These are phyloP conservation scores for Prunus dulcis DNA, from an alignment of 306 rosid genomes.

Conservation along the genomic window DNA sequence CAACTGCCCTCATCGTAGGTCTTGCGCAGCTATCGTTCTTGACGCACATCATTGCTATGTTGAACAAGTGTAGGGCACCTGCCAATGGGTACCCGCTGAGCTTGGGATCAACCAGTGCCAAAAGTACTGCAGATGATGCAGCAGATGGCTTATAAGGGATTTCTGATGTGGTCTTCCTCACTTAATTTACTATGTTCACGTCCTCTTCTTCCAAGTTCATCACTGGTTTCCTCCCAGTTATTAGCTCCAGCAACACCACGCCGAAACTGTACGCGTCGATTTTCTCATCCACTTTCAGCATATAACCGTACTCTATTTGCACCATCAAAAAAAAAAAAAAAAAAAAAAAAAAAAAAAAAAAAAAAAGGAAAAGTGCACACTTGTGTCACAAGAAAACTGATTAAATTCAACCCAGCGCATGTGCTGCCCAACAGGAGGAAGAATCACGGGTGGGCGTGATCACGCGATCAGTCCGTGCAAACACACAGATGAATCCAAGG, in stretches of 20 bases:
- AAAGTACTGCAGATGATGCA: conserved; percentile 37
- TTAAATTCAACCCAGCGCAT: too few relatives aligned
- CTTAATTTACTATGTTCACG: conserved; percentile 90
- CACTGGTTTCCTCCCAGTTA: conserved; percentile 77
- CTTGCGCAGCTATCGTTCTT: conserved; percentile 61
- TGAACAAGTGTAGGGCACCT: conserved; percentile 57
- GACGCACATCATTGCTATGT: conserved; percentile 85
- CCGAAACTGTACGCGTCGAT: conserved; percentile 94
- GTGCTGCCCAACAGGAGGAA: too few relatives aligned
- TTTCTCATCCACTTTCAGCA: conserved; percentile 86
- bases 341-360: too few relatives aligned
- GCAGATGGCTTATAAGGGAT: conserved; percentile 37
- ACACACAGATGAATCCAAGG: too few relatives aligned
- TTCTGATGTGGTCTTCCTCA: conserved; percentile 39
- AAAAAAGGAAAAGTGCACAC: too few relatives aligned
- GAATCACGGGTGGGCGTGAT: too few relatives aligned
- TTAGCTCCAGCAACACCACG: conserved; percentile 75
- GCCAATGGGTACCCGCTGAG: conserved; percentile 32
- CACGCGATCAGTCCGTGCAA: too few relatives aligned
- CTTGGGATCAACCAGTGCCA: conserved; percentile 46
- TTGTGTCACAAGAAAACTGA: too few relatives aligned
- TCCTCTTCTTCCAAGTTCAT: conserved; percentile 78
- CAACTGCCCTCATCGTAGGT: conserved; percentile 91
- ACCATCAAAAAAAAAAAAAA: not conserved
- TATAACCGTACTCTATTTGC: conserved; percentile 82